Conservation (phyloP, 352 stramenopile genomes). For the Thalassiosira hispida region DNA sequence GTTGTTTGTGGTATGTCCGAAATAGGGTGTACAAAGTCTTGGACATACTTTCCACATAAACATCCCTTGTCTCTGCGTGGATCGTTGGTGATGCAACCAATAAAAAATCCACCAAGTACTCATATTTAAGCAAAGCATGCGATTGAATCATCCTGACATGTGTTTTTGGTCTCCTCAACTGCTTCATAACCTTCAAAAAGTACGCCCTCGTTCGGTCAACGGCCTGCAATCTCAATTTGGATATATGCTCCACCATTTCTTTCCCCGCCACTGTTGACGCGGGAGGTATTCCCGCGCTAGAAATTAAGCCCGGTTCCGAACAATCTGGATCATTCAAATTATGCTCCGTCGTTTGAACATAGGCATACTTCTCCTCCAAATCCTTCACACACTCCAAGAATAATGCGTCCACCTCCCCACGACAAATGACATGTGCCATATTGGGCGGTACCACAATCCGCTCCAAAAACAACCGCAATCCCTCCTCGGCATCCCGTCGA, state of each 20-base stretch:
- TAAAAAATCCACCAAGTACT: conserved; percentile 95
- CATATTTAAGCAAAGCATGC: conserved; percentile 95
- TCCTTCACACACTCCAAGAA: conserved; percentile 94
- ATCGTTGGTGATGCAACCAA: conserved; percentile 91
- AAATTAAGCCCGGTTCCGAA: conserved; percentile 49
- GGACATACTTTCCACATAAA: conserved; percentile 97
- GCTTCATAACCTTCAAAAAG: conserved; percentile 88
- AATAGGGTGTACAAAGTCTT: conserved; percentile 95
- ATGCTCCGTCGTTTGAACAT: conserved; percentile 80
- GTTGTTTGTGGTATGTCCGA: conserved; percentile 94
- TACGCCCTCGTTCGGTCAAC: conserved; percentile 90
- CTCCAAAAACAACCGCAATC: conserved; percentile 93
- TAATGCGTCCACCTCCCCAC: conserved; percentile 92
- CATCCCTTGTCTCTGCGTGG: conserved; percentile 93
- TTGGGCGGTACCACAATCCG: conserved; percentile 94
- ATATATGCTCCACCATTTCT: conserved; percentile 90
- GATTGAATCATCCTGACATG: conserved; percentile 99
- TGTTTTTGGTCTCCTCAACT: conserved; percentile 95
- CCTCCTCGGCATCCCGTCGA: conserved; percentile 91
- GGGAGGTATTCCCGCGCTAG: conserved; percentile 89
- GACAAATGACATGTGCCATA: conserved; percentile 91
- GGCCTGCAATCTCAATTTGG: conserved; percentile 80
- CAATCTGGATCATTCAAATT: conserved; percentile 42
- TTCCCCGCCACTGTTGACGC: conserved; percentile 90
- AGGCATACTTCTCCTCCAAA: conserved; percentile 92